Base-by-base conservation (phyloP, 2,329 filamentous ascomycete species). In the Tricladium varicosporioides region DNA sequence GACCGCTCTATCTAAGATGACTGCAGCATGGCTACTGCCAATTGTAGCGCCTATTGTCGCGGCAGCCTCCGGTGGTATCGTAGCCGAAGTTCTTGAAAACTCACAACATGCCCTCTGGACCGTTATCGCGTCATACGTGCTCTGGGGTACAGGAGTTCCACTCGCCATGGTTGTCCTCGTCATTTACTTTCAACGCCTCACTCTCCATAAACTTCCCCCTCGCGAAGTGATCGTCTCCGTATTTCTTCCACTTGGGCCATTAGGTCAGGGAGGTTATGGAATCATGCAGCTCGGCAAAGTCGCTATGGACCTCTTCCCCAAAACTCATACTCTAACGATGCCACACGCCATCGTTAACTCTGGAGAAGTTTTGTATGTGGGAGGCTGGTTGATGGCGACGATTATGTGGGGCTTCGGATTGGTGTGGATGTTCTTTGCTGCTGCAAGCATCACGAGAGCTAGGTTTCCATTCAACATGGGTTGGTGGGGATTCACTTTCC, bases 151-250 rank as follows among this genome's bases (percentile, higher is more conserved):
- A 56, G 83, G 85, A 4, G 77, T 78, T 1, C 81, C 80, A 0
- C 71, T 90, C 51, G 81, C 85, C 1, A 79, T 85, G 70, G 77
- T 80, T 44, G 79, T 88, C 16, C 73, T 89, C 22, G 83, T 82
- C 10, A 79, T 90, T 40, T 91, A 90, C 71, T 88, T 88, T 66
- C 83, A 87, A 58, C 83, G 87, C 10, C 75, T 91, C 9, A 84
- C 82, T 3, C 70, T 89, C 2, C 81, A 89, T 70, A 83, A 84
- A 42, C 76, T 89, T 13, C 86, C 86, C 0, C 80, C 85, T 1
- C 77, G 81, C 49, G 87, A 88, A 66, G 81, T 85, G 54, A 85
- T 89, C 45, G 85, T 89, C 9, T 86, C 82, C 1, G 81, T 84
- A 5, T 87, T 89, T 62, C 72, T 90, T 0, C 86, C 87, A 0